A percentile compares a stretch with the other conserved stretches of the same genome.
Evolutionary conservation across 768 basidiomycete species (phyloP).

Genomic region (Suillus subalutaceus): DNA sequence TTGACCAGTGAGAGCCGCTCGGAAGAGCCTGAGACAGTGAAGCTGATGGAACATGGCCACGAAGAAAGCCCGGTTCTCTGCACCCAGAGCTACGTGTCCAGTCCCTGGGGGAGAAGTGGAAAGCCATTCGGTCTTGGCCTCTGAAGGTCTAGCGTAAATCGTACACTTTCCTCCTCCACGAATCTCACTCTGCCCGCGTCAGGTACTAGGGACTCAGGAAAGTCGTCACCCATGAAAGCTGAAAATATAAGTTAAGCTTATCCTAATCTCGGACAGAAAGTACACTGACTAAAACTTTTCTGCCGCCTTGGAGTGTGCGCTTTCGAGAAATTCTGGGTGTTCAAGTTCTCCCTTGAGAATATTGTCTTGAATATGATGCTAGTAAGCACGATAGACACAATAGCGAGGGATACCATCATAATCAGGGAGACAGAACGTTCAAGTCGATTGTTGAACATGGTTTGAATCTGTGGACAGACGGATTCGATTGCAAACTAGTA

Average conservation of each 20-base stretch:
- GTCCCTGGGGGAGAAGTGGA: neutral
- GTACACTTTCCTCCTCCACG: neutral
- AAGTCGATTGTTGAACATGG: neutral
- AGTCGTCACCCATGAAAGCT: neutral
- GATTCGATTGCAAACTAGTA: neutral
- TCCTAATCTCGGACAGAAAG: neutral
- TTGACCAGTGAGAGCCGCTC: neutral
- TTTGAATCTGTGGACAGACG: neutral
- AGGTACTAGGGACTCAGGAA: neutral
- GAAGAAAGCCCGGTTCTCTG: neutral
- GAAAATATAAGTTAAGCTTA: too few species aligned
- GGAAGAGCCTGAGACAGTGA: neutral
- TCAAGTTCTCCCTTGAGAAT: neutral
- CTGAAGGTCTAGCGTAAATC: neutral
- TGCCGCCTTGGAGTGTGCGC: neutral
- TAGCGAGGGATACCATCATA: neutral
- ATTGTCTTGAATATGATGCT: neutral
- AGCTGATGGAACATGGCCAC: neutral
- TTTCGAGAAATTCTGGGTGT: neutral
- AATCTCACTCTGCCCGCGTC: neutral
- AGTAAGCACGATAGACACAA: neutral
- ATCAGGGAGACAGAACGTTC: neutral
- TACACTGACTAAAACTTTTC: neutral
- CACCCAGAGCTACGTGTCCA: neutral
- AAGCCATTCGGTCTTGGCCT: neutral